Conservation (phyloP, 1,139 yeast species). For the Zhuliangozyma blackwelliae region DNA sequence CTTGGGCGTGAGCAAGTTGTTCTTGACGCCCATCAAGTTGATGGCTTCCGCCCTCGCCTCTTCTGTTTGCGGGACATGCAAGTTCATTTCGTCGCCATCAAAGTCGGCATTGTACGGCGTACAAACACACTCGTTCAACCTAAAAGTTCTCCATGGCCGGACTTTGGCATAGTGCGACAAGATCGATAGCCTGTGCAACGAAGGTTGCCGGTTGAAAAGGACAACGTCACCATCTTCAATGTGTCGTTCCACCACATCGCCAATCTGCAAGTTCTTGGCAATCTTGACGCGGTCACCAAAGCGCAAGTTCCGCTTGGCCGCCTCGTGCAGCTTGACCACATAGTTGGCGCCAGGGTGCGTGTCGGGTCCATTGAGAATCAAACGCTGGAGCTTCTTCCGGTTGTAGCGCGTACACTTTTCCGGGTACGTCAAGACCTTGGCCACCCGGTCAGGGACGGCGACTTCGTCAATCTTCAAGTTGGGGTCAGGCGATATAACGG, state of each 20-base stretch:
- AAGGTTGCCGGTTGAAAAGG: slow-evolving; percentile 95
- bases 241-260: slow-evolving; percentile 97
- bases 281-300: slow-evolving; percentile 81
- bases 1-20: slow-evolving; percentile 90
- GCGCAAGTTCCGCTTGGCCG: slow-evolving; percentile 80
- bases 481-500: slow-evolving; percentile 98
- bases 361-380: slow-evolving; percentile 82
- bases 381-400: slow-evolving; percentile 64
- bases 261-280: slow-evolving; percentile 73
- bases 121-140: slow-evolving; percentile 98
- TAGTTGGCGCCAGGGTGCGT: slow-evolving; percentile 97
- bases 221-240: slow-evolving; percentile 96
- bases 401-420: slow-evolving; percentile 92
- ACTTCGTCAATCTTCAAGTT: slow-evolving; percentile 92
- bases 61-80: slow-evolving; percentile 98
- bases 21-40: slow-evolving; percentile 95
- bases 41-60: slow-evolving; percentile 99
- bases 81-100: slow-evolving; percentile 99
- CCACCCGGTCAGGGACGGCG: slow-evolving; percentile 96
- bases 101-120: slow-evolving; percentile 99
- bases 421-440: slow-evolving; percentile 92
- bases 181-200: slow-evolving; percentile 90
- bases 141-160: slow-evolving; percentile 96
- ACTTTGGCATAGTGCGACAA: slow-evolving; percentile 93
- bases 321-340: slow-evolving; percentile 75